Conservation (phyloP, 1,284 basidiomycete genomes). For the Heterobasidion irregulare region DNA sequence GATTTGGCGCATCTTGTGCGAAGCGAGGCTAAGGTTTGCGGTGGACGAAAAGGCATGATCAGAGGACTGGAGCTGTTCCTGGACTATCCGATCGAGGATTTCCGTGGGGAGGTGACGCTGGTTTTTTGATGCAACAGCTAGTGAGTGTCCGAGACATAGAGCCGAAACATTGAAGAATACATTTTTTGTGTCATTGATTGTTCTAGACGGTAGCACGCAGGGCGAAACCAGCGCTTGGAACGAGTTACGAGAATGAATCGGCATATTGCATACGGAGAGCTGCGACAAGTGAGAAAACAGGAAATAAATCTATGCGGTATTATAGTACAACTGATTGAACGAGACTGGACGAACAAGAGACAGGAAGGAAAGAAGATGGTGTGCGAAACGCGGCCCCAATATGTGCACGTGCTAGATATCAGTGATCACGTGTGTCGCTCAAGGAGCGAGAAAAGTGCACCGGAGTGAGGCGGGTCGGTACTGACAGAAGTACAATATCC, state of each 20-base stretch:
- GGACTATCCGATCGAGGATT: conserved; percentile 32
- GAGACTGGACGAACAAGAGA: neutral
- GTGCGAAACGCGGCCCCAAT: neutral
- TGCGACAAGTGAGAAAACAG: neutral
- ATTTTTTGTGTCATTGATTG: neutral
- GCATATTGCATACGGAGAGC: neutral
- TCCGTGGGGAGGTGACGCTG: conserved; percentile 27
- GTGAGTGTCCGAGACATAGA: neutral
- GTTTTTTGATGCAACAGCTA: neutral
- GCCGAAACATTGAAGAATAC: too few relatives aligned
- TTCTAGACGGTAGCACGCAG: neutral
- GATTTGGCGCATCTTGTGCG: conserved; percentile 32
- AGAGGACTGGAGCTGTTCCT: conserved; percentile 18
- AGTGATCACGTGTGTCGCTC: neutral
- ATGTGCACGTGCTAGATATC: neutral
- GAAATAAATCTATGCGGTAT: neutral
- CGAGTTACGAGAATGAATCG: neutral
- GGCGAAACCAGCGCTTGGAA: neutral
- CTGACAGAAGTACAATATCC: neutral
- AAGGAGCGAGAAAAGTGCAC: neutral
- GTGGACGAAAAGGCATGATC: conserved; percentile 23
- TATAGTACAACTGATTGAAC: neutral
- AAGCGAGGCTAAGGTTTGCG: conserved; percentile 29
- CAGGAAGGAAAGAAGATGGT: neutral
- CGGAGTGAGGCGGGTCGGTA: neutral